phyloP scores from a whole-genome alignment of 768 basidiomycete genomes.

The Cystofilobasidium bisporidii region DNA sequence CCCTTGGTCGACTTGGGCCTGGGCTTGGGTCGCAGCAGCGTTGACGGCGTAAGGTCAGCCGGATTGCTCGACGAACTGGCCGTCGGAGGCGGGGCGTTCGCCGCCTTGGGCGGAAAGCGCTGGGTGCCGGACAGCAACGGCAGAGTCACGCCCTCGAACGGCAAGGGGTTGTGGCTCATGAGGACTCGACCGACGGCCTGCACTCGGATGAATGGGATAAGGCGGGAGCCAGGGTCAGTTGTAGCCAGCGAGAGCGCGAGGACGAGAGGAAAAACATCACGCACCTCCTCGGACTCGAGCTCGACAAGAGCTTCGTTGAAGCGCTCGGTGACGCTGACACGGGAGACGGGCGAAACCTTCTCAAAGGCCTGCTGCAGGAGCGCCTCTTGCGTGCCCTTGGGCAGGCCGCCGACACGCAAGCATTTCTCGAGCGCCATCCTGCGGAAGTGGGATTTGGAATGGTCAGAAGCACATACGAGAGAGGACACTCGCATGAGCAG shows the following conservation, averaged over 20 bases:
- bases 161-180: conserved; percentile 46
- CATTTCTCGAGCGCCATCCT: conserved; percentile 57
- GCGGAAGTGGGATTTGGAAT: conserved; percentile 44
- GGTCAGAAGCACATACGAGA: neutral
- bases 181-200: conserved; percentile 72
- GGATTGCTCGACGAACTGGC: neutral
- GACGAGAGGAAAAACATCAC: conserved; percentile 31
- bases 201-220: neutral
- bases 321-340: conserved; percentile 61
- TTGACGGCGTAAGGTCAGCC: neutral
- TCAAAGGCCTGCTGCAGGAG: conserved; percentile 81
- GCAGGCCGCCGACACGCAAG: conserved; percentile 65
- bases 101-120: conserved; percentile 1
- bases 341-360: conserved; percentile 57
- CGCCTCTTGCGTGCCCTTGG: conserved; percentile 72
- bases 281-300: conserved; percentile 41
- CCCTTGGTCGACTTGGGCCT: conserved; percentile 48
- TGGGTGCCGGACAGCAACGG: conserved; percentile 16
- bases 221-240: too few relatives aligned
- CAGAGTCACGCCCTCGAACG: neutral
- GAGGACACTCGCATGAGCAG: neutral
- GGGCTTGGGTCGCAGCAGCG: conserved; percentile 21
- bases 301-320: conserved; percentile 44
- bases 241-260: too few relatives aligned
- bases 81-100: neutral